phyloP scores from a whole-genome alignment of 208 protist genomes.

The Leishmania martiniquensis region DNA sequence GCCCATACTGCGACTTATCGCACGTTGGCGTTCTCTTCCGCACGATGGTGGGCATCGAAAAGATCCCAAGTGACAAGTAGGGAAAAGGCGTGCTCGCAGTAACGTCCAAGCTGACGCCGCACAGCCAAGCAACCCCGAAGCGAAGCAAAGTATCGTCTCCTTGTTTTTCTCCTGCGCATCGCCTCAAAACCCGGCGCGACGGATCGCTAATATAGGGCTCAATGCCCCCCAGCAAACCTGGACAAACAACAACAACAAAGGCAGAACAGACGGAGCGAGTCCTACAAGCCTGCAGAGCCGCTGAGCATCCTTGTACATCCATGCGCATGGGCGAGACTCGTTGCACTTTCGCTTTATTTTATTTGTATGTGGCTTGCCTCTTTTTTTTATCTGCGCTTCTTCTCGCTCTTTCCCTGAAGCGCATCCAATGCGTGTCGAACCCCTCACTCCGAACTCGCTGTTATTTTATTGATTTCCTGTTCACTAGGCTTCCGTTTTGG shows the following conservation, averaged over 20 bases:
- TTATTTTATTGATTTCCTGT: too few relatives aligned
- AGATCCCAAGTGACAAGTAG: conserved; percentile 23
- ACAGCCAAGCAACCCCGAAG: background rate
- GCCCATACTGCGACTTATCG: conserved; percentile 74
- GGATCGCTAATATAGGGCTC: too few relatives aligned
- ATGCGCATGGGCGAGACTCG: background rate
- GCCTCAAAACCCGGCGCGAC: background rate
- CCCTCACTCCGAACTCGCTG: background rate
- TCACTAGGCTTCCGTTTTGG: too few relatives aligned
- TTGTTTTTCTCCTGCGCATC: background rate
- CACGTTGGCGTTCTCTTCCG: conserved; percentile 75
- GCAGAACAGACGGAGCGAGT: background rate
- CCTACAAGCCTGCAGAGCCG: background rate
- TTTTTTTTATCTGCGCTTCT: background rate
- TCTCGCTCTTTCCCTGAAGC: background rate
- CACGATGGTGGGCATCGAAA: conserved; percentile 55
- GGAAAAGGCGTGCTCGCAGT: conserved; percentile 6
- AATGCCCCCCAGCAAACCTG: too few relatives aligned
- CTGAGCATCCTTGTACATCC: background rate
- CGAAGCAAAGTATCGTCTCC: background rate
- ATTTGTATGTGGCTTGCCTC: background rate
- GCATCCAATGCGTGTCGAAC: background rate
- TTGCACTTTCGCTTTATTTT: background rate
- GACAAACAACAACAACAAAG: background rate
- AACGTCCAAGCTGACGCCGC: too few relatives aligned